Base-by-base conservation (phyloP, 1,284 basidiomycete genomes). In the Ceratobasidium sp. region DNA sequence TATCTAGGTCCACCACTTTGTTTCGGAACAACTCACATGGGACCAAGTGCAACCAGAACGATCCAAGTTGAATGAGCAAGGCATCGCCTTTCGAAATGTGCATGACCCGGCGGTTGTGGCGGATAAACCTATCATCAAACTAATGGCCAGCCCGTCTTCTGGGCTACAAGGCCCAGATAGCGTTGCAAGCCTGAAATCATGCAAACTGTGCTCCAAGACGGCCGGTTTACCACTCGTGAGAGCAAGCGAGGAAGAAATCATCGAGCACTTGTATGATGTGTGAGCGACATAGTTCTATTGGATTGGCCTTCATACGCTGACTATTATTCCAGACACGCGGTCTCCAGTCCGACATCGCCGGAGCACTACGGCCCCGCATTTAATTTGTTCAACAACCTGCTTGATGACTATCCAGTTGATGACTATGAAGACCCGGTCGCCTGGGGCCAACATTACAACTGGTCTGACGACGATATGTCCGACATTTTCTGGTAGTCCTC, bases 1-100 rank as follows among this genome's bases (percentile, higher is more conserved):
- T n/a, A n/a, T n/a, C n/a, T 6, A 69, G 65, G 65, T 69, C 26
- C 14, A 45, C 8, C 65, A 69, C 32, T 69, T 57, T 41, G 53
- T 46, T 1, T 21, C 3, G 1, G 21, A 57, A 14, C 14, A 55
- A 34, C 52, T n/a, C 28, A 9, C 23, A 2, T 69, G 53, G 52
- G 39, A 30, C 2, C 2, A 23, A 2, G 36, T 46, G 10, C 61
- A 65, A 23, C 10, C n/a, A 16, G 16, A 43, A n/a, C 39, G 18
- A 18, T 6, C 32, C 4, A 26, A 34, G n/a, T 39, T 69, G 21
- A 14, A 52, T 1, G 16, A 43, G 3, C 4, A 3, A 1, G 52
- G 65, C 1, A 46, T 69, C 18, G 26, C 43, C 8, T 58, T 26
- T 36, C 12, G 53, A 21, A 39, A 69, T 28, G 36, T 69, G 8